These are phyloP conservation scores for Botryotinia globosa DNA, from an alignment of 2,329 filamentous ascomycete genomes.

Conservation along the genomic window DNA sequence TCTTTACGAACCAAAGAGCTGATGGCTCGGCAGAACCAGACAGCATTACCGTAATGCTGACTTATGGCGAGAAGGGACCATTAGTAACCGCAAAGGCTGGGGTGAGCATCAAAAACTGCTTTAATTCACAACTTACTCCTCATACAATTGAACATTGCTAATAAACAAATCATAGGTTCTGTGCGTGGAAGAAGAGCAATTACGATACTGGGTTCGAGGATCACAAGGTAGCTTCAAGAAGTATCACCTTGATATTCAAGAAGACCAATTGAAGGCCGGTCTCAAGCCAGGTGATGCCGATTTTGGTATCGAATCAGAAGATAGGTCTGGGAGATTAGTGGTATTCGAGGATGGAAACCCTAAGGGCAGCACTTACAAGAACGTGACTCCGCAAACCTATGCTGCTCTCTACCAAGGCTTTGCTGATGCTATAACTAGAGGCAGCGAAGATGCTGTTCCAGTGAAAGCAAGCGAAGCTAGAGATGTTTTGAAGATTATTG, in stretches of 20 bases:
- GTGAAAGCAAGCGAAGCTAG: conserved; percentile 52
- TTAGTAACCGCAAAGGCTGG: conserved; percentile 68
- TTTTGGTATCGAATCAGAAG: conserved; percentile 63
- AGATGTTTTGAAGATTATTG: conserved; percentile 54
- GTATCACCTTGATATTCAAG: conserved; percentile 67
- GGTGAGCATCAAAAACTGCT: conserved; percentile 30
- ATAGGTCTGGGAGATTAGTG: conserved; percentile 58
- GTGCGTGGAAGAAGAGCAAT: conserved; percentile 65
- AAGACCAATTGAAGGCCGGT: conserved; percentile 68
- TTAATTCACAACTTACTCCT: neutral
- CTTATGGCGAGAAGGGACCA: conserved; percentile 57
- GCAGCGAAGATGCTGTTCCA: conserved; percentile 50
- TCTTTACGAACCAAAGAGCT: conserved; percentile 63
- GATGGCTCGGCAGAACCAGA: conserved; percentile 52
- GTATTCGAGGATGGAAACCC: conserved; percentile 50
- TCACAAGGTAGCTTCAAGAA: conserved; percentile 74
- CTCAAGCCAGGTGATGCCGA: conserved; percentile 56
- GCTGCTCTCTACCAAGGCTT: conserved; percentile 61
- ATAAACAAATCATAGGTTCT: conserved; percentile 44
- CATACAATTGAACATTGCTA: neutral
- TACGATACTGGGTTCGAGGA: conserved; percentile 75
- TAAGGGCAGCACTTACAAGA: conserved; percentile 50
- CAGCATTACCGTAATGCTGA: conserved; percentile 61
- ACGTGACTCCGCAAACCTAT: conserved; percentile 65
- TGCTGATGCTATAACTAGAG: conserved; percentile 47